Conservation (phyloP, 352 stramenopile genomes). For the Phytophthora litchii region DNA sequence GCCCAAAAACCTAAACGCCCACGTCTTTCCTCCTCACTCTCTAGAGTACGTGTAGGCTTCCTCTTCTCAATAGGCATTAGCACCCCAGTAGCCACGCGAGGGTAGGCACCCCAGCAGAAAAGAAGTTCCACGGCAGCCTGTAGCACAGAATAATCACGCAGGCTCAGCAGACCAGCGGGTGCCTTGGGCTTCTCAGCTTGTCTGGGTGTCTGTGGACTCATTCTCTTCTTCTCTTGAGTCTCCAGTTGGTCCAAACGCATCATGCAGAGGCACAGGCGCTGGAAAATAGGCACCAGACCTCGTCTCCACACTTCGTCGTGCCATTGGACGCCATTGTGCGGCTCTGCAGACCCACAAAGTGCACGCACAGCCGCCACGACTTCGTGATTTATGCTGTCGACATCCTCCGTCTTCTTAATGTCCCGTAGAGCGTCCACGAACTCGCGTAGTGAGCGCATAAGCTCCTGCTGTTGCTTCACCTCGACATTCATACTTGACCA, state of each 20-base stretch:
- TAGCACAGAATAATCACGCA: slow-evolving; percentile 84
- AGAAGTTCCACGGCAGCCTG: slow-evolving; percentile 81
- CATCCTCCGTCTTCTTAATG: slow-evolving; percentile 41
- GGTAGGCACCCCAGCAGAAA: slow-evolving; percentile 71
- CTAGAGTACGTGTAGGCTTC: slow-evolving; percentile 76
- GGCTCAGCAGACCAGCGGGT: slow-evolving; percentile 72
- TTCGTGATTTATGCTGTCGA: neutral
- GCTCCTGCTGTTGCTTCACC: slow-evolving; percentile 51
- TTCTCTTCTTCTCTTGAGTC: slow-evolving; percentile 17
- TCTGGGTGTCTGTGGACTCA: slow-evolving; percentile 1
- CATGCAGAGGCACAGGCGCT: slow-evolving; percentile 55
- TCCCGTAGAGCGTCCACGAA: slow-evolving; percentile 77
- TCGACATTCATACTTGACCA: slow-evolving; percentile 33
- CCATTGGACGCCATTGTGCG: slow-evolving; percentile 15
- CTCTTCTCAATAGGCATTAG: slow-evolving; percentile 68
- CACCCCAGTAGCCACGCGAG: slow-evolving; percentile 54
- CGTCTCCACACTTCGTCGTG: slow-evolving; percentile 35
- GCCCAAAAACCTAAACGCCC: neutral
- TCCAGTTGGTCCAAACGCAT: slow-evolving; percentile 52
- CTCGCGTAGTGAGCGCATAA: slow-evolving; percentile 57
- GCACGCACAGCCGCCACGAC: slow-evolving; percentile 43
- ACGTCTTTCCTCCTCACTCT: slow-evolving; percentile 50
- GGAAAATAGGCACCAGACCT: slow-evolving; percentile 48
- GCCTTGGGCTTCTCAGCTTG: slow-evolving; percentile 44
- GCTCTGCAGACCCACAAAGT: slow-evolving; percentile 30